phyloP scores from a whole-genome alignment of 129 eudicot genomes.

The Lactuca saligna region DNA sequence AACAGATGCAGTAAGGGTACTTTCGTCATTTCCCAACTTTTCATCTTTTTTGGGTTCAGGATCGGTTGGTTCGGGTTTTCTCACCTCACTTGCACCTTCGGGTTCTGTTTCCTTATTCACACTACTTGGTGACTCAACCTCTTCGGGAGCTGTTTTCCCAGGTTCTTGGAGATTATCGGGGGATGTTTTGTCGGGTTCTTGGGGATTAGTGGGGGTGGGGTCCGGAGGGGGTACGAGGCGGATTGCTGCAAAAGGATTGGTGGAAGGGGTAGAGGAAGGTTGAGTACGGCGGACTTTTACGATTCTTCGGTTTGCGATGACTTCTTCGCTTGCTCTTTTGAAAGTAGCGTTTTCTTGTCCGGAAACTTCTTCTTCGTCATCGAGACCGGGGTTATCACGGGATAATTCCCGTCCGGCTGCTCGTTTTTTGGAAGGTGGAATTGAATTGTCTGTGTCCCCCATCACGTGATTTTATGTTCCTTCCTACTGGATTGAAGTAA shows the following conservation, averaged over 20 bases:
- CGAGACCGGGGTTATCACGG: conserved; percentile 78
- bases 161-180: conserved; percentile 21
- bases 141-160: conserved; percentile 27
- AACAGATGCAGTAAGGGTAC: conserved; percentile 44
- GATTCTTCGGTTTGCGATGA: conserved; percentile 71
- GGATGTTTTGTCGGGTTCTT: conserved; percentile 20
- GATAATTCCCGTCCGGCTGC: conserved; percentile 72
- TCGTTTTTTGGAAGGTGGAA: conserved; percentile 84
- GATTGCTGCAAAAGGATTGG: conserved; percentile 84
- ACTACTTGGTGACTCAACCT: conserved; percentile 22
- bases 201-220: conserved; percentile 21
- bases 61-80: conserved; percentile 28
- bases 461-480: conserved; percentile 25
- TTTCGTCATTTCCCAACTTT: conserved; percentile 22
- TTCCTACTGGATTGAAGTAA: background rate
- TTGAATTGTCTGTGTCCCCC: conserved; percentile 63
- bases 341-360: conserved; percentile 74
- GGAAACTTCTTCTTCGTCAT: conserved; percentile 66
- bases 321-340: conserved; percentile 77
- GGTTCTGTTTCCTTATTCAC: conserved; percentile 17
- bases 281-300: conserved; percentile 78
- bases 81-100: conserved; percentile 21
- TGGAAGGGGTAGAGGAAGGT: conserved; percentile 55
- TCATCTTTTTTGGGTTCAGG: conserved; percentile 15
- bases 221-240: conserved; percentile 52